A percentile compares a stretch with the other conserved stretches of the same genome.
Evolutionary conservation across 805 yeast species (phyloP).

Genomic region (Saturnispora ahearnii): DNA sequence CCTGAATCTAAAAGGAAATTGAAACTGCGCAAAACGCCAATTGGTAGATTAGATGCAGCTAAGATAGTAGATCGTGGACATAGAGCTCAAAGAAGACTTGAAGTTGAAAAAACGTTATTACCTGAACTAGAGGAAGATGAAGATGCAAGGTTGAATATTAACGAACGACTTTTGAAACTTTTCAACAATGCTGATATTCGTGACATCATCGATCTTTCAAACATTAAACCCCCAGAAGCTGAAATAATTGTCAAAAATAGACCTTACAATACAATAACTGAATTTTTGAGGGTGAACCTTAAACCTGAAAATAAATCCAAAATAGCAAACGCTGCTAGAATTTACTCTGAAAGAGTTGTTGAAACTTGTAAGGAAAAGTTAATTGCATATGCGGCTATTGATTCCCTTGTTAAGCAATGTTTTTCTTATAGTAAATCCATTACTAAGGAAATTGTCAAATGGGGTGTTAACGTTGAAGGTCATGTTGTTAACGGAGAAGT

Average conservation of each 20-base stretch:
- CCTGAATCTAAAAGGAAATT: background rate
- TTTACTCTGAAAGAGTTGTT: conserved; percentile 63
- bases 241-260: conserved; percentile 52
- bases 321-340: background rate
- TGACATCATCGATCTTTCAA: conserved; percentile 75
- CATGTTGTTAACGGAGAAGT: conserved; percentile 43
- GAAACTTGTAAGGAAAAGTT: conserved; percentile 63
- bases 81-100: conserved; percentile 19
- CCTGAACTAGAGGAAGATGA: conserved; percentile 24
- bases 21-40: background rate
- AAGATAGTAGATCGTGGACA: background rate
- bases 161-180: conserved; percentile 61
- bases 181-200: conserved; percentile 66
- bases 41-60: background rate
- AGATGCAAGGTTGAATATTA: conserved; percentile 34
- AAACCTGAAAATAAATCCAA: conserved; percentile 18
- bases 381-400: conserved; percentile 90
- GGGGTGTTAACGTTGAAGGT: conserved; percentile 83
- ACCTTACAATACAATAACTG: conserved; percentile 56
- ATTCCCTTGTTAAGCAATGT: conserved; percentile 79
- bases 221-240: conserved; percentile 59
- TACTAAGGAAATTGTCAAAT: conserved; percentile 59
- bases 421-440: conserved; percentile 66
- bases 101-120: conserved; percentile 29
- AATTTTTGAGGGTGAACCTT: conserved; percentile 51